phyloP scores from a whole-genome alignment of 2,329 filamentous ascomycete genomes.

The Penicillium freii region DNA sequence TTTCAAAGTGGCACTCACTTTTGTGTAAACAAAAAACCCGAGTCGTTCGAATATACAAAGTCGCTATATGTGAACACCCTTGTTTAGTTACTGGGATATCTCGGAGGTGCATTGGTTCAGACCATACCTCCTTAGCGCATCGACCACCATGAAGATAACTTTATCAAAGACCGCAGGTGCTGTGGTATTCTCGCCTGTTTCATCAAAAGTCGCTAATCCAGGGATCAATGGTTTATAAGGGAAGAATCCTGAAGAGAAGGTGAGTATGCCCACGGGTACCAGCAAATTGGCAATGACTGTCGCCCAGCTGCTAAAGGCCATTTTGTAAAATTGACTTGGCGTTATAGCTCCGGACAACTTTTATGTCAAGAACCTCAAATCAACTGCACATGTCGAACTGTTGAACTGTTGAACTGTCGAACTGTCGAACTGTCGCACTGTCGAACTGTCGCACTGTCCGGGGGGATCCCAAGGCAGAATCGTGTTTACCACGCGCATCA shows the following conservation, averaged over 20 bases:
- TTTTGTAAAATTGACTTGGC: slow-evolving; percentile 10
- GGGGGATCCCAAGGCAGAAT: slow-evolving; percentile 1
- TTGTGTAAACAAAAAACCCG: slow-evolving; percentile 85
- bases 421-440: too few relatives aligned
- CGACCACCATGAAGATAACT: slow-evolving; percentile 95
- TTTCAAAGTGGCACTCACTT: slow-evolving; percentile 52
- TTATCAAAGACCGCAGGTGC: slow-evolving; percentile 75
- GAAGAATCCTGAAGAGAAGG: slow-evolving; percentile 91
- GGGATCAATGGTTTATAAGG: slow-evolving; percentile 94
- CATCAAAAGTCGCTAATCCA: slow-evolving; percentile 66
- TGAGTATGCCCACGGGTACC: slow-evolving; percentile 68
- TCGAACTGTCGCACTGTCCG: background rate
- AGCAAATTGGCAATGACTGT: slow-evolving; percentile 71
- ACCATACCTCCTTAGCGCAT: slow-evolving; percentile 79
- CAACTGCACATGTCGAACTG: background rate
- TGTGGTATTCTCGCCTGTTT: slow-evolving; percentile 52
- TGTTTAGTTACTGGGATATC: background rate
- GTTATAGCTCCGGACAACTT: background rate
- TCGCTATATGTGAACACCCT: slow-evolving; percentile 58
- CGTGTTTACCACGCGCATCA: background rate
- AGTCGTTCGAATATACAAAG: slow-evolving; percentile 80
- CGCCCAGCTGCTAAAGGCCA: slow-evolving; percentile 31
- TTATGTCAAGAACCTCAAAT: background rate
- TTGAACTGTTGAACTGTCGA: too few relatives aligned
- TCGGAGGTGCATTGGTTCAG: background rate